phyloP scores from a whole-genome alignment of 2,329 filamentous ascomycete species.

The Colletotrichum incanum region DNA sequence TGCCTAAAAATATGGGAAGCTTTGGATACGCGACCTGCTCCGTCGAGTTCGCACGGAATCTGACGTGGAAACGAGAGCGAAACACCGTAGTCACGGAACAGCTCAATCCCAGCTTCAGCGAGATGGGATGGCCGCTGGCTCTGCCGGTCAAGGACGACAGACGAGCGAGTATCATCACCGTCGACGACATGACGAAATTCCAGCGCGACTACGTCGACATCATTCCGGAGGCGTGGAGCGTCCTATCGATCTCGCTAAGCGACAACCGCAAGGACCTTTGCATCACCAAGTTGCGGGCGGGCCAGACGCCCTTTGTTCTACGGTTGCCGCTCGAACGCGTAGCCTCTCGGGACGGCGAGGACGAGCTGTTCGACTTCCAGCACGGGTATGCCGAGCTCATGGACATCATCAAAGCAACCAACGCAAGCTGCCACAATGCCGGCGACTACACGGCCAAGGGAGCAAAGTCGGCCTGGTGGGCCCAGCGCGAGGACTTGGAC shows the following conservation, averaged over 20 bases:
- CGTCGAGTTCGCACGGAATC: slow-evolving; percentile 79
- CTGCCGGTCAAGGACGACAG: slow-evolving; percentile 47
- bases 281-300: slow-evolving; percentile 86
- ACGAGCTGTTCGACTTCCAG: slow-evolving; percentile 85
- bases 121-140: slow-evolving; percentile 53
- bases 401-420: slow-evolving; percentile 86
- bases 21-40: slow-evolving; percentile 74
- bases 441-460: slow-evolving; percentile 80
- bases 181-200: slow-evolving; percentile 74
- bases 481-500: slow-evolving; percentile 85
- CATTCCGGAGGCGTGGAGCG: slow-evolving; percentile 86
- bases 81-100: slow-evolving; percentile 56
- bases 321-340: slow-evolving; percentile 88
- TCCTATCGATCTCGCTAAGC: slow-evolving; percentile 87
- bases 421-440: slow-evolving; percentile 83
- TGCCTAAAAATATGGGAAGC: slow-evolving; percentile 62
- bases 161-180: slow-evolving; percentile 62
- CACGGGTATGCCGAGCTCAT: slow-evolving; percentile 84
- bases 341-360: slow-evolving; percentile 83
- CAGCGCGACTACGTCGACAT: slow-evolving; percentile 88
- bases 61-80: slow-evolving; percentile 77
- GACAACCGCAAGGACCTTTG: slow-evolving; percentile 88
- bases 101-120: slow-evolving; percentile 48
- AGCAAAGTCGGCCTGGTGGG: slow-evolving; percentile 91
- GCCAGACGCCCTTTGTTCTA: slow-evolving; percentile 86